Conservation (phyloP, 495 filamentous ascomycete genomes). For the Sabuloglossum arenarium region DNA sequence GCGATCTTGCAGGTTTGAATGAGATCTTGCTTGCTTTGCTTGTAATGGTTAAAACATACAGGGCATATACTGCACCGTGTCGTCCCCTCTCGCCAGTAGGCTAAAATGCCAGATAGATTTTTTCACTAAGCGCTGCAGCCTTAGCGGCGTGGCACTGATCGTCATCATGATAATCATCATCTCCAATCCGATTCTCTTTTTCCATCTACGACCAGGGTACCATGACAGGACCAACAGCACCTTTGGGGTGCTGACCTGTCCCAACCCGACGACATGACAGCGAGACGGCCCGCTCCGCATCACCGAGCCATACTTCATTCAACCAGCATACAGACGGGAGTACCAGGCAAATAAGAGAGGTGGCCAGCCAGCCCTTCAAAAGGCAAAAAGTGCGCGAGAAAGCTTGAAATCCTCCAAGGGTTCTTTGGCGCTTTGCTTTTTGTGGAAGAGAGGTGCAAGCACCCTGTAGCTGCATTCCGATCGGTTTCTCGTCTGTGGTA, state of each 20-base stretch:
- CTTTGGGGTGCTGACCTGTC: neutral
- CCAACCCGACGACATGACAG: neutral
- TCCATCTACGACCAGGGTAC: too few relatives aligned
- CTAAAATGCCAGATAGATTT: neutral
- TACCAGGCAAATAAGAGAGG: neutral
- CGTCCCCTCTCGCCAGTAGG: neutral
- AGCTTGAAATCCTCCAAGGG: neutral
- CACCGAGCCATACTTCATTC: neutral
- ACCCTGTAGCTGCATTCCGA: neutral
- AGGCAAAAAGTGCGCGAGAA: neutral
- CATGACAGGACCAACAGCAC: too few relatives aligned
- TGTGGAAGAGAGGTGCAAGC: neutral
- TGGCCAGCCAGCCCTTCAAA: too few relatives aligned
- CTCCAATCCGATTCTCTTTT: neutral
- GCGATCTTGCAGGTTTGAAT: neutral
- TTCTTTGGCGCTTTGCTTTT: neutral
- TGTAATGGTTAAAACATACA: too few relatives aligned
- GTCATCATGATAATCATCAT: slow-evolving; percentile 1
- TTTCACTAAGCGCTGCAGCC: neutral
- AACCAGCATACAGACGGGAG: neutral
- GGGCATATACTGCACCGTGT: neutral
- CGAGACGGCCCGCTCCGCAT: neutral
- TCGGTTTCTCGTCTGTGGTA: neutral
- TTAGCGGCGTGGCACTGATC: neutral
- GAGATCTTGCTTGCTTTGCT: neutral